Base-by-base conservation (phyloP, 176 grass and related monocot species). In the Carex myosuroides region DNA sequence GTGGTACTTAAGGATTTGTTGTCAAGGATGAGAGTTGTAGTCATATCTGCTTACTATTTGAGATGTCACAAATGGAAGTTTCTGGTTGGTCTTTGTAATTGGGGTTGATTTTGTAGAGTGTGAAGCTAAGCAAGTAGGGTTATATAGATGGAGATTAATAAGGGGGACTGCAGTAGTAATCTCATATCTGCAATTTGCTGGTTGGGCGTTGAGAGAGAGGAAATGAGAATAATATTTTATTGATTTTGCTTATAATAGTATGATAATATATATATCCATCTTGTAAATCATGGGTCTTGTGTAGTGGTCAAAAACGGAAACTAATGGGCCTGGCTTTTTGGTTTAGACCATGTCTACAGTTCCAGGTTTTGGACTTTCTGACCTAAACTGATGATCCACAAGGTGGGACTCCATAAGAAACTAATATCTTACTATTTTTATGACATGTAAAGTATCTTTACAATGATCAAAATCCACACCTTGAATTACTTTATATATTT, bases 21-120 rank as follows among this genome's bases (percentile, higher is more conserved):
- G 6, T 83, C 81, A 17, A 83, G 62, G 29, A 41, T 13, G 7
- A 83, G 81, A 21, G 60, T 68, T 64, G 81, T 83, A 39, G 60
- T 66, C 81, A 83, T 83, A 26, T 53, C n/a, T 64, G 33, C 35
- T 65, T 67, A 53, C 24, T 76, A 46, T 67, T 67, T 62, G 80
- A 67, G 33, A 67, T 53, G 22, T 83, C 11, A 78, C 52, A 78
- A 57, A 65, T 44, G 18, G 8, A 83, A 50, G 61, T 68, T 83
- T 83, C 46, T 62, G 21, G 10, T 41, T 81, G 54, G 20, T 82
- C 13, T 82, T 81, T 81, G 10, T 11, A 55, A 55, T 9, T 83
- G 80, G 13, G 16, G 60, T 65, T 68, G 80, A 17, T 52, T 82
- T 82, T 83, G 80, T 62, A 81, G 79, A 46, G 79, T 57, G 44